Percentiles rank a stretch among this genome's conserved stretches.
phyloP scores from a whole-genome alignment of 2,329 filamentous ascomycete genomes.

The Penicillium sp. region DNA sequence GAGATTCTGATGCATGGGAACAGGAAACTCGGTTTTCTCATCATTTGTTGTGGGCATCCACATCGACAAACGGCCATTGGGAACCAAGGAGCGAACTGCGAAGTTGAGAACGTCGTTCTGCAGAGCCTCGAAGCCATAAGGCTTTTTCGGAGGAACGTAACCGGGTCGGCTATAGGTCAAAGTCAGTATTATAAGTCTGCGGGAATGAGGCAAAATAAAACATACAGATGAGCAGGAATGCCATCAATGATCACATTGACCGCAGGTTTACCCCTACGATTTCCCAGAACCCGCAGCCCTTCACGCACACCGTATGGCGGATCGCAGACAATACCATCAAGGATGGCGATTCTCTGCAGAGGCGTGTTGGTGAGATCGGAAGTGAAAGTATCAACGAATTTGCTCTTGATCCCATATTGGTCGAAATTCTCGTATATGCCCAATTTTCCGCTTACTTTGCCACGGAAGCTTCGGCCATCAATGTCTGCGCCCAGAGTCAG shows the following conservation, averaged over 20 bases:
- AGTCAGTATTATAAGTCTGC: neutral
- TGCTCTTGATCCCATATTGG: conserved; percentile 69
- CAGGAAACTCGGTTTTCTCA: conserved; percentile 69
- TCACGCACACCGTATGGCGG: conserved; percentile 95
- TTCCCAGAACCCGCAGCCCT: conserved; percentile 81
- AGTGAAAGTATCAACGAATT: conserved; percentile 75
- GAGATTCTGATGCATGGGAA: conserved; percentile 74
- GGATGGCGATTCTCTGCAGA: conserved; percentile 57
- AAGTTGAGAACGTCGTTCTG: conserved; percentile 87
- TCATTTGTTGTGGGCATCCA: conserved; percentile 96
- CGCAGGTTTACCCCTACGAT: conserved; percentile 57
- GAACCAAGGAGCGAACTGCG: conserved; percentile 71
- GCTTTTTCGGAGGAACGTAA: conserved; percentile 83
- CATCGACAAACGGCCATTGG: conserved; percentile 77
- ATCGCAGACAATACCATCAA: conserved; percentile 93
- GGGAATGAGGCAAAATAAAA: conserved; percentile 17
- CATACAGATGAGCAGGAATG: conserved; percentile 65
- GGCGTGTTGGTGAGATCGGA: conserved; percentile 88
- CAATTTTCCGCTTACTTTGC: conserved; percentile 44
- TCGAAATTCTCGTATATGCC: conserved; percentile 69
- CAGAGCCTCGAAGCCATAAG: conserved; percentile 89
- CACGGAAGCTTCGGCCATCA: conserved; percentile 83
- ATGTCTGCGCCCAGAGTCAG: conserved; percentile 85
- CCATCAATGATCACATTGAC: conserved; percentile 66
- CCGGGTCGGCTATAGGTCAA: conserved; percentile 51